Evolutionary conservation across 768 basidiomycete genomes (phyloP).

Genomic region (Mycena epipterygia): DNA sequence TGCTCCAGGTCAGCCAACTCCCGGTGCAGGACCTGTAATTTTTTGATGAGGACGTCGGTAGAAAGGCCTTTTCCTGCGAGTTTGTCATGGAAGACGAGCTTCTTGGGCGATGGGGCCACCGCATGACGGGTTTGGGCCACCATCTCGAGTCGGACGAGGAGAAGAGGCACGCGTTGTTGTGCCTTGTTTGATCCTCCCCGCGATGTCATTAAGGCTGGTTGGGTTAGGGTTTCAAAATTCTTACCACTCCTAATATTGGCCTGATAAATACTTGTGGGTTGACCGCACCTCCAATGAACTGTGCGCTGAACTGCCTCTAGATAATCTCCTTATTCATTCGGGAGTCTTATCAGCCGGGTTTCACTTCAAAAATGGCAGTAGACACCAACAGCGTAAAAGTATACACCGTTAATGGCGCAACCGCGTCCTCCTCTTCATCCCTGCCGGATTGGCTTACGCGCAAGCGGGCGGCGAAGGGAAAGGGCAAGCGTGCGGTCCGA

Average conservation of each 20-base stretch:
- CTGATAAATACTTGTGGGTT: no score
- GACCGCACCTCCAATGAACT: neutral
- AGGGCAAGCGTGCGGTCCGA: slow-evolving; percentile 73
- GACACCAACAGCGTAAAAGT: slow-evolving; percentile 75
- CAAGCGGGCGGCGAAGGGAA: slow-evolving; percentile 73
- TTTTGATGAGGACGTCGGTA: slow-evolving; percentile 88
- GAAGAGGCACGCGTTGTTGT: slow-evolving; percentile 59
- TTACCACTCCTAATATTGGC: no score
- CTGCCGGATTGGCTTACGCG: slow-evolving; percentile 95
- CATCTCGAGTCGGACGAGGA: slow-evolving; percentile 61
- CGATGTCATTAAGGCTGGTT: no score
- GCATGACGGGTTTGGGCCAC: slow-evolving; percentile 81
- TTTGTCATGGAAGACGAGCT: slow-evolving; percentile 86
- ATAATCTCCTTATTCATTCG: slow-evolving; percentile 31
- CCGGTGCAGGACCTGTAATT: slow-evolving; percentile 82
- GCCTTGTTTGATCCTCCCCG: no score
- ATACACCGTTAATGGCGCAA: slow-evolving; percentile 96
- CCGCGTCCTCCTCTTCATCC: slow-evolving; percentile 88
- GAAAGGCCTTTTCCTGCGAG: slow-evolving; percentile 81
- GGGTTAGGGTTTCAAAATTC: no score
- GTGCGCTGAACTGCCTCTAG: neutral
- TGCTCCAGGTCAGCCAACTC: slow-evolving; percentile 90
- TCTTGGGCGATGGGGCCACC: slow-evolving; percentile 65
- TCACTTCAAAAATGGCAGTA: slow-evolving; percentile 41
- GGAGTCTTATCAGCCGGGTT: slow-evolving; percentile 17